Base-by-base conservation (phyloP, 2,329 filamentous ascomycete species). In the Colletotrichum lupini region DNA sequence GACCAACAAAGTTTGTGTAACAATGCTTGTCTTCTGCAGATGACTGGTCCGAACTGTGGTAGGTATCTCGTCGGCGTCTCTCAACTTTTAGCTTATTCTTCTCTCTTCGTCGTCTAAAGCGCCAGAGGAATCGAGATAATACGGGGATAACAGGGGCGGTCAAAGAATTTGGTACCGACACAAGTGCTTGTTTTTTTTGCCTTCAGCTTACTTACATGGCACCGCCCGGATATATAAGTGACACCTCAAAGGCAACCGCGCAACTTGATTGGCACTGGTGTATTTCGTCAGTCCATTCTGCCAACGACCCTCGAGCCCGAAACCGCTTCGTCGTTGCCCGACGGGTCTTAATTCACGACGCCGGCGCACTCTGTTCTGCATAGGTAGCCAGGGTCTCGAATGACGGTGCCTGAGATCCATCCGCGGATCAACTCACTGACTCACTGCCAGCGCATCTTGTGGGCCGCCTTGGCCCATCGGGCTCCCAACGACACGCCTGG, bases 371-470 rank as follows among this genome's bases (percentile, higher is more conserved):
- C 60, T 65, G 67, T 57, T 65, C 35, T 55, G 49, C 59, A 46
- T 26, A 49, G 42, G 42, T 49, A 42, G 30, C 69, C 28, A 69
- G 59, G 56, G 46, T 58, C 32, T 37, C 49, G 16, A 61, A 61
- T 66, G 71, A 57, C 57, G 67, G 37, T 71, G 56, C 71, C 67
- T 73, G 67, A 71, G 71, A 71, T 65, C 56, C 67, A 66, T 57
- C 67, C 71, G 56, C 61, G 67, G 55, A 61, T 53, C 56, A 30
- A 60, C n/a, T 60, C 46, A 70, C 71, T 70, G 70, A 72, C 66
- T 72, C 70, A 72, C 67, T 71, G 71, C 71, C 71, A 73, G 35
- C 71, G 49, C 67, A 73, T 56, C 32, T 30, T 69, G 71, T 73
- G 71, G 71, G 67, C 71, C 67, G 58, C 55, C 19, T 60, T 69